Evolutionary conservation across 1,284 basidiomycete species (phyloP).

Genomic region (Heterobasidion irregulare): DNA sequence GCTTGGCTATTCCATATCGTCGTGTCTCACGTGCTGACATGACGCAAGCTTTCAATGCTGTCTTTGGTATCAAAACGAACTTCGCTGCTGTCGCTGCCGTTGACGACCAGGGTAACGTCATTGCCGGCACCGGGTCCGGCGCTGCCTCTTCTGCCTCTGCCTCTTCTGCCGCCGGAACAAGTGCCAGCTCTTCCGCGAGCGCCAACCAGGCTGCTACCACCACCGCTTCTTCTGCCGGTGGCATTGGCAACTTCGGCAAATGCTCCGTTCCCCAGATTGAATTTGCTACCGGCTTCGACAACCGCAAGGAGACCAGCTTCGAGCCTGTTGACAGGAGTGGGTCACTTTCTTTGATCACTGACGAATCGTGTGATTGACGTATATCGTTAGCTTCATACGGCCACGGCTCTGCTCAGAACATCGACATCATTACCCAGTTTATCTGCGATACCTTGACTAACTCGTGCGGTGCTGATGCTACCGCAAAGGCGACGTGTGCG

Average conservation of each 20-base stretch:
- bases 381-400: slow-evolving; percentile 29
- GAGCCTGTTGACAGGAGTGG: slow-evolving; percentile 34
- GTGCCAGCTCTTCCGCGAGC: slow-evolving; percentile 12
- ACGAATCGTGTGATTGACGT: slow-evolving; percentile 3
- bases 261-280: slow-evolving; percentile 52
- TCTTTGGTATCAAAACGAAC: slow-evolving; percentile 21
- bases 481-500: slow-evolving; percentile 41
- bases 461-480: slow-evolving; percentile 41
- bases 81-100: slow-evolving; percentile 18
- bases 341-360: slow-evolving; percentile 3
- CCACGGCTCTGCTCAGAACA: slow-evolving; percentile 45
- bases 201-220: slow-evolving; percentile 13
- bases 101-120: slow-evolving; percentile 16
- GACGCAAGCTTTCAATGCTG: slow-evolving; percentile 21
- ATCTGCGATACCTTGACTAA: slow-evolving; percentile 48
- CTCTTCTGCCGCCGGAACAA: slow-evolving; percentile 13
- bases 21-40: not conserved
- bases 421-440: slow-evolving; percentile 44
- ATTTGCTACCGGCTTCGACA: slow-evolving; percentile 51
- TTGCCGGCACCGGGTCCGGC: slow-evolving; percentile 10
- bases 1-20: too few relatives aligned
- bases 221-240: slow-evolving; percentile 10
- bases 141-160: slow-evolving; percentile 5
- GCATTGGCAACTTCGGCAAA: slow-evolving; percentile 1
- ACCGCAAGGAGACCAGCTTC: slow-evolving; percentile 49